Percentiles rank a stretch among this genome's conserved stretches.
phyloP scores from a whole-genome alignment of 2,329 filamentous ascomycete genomes.

The Purpureocillium takamizusanense region DNA sequence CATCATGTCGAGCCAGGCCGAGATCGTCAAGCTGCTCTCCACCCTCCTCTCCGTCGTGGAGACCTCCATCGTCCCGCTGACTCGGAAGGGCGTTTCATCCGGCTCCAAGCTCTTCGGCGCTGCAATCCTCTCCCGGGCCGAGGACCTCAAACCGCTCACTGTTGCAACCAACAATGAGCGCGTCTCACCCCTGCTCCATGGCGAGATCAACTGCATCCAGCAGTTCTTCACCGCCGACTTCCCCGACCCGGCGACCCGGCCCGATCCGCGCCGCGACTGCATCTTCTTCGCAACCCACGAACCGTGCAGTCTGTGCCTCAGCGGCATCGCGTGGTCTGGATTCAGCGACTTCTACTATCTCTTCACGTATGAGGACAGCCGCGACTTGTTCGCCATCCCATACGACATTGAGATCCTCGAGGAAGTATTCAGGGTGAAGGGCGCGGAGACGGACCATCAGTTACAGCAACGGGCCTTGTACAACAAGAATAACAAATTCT shows the following conservation, averaged over 20 bases:
- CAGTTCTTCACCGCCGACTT: slow-evolving; percentile 37
- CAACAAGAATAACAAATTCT: slow-evolving; percentile 48
- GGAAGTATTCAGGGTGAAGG: slow-evolving; percentile 42
- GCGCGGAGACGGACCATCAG: slow-evolving; percentile 26
- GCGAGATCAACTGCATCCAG: slow-evolving; percentile 53
- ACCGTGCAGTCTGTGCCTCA: slow-evolving; percentile 48
- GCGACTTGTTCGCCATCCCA: slow-evolving; percentile 45
- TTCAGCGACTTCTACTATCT: slow-evolving; percentile 49
- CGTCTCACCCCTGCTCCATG: slow-evolving; percentile 45
- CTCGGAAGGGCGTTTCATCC: slow-evolving; percentile 35
- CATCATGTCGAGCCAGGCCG: neutral
- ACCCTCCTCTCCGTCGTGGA: slow-evolving; percentile 34
- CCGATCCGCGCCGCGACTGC: slow-evolving; percentile 33
- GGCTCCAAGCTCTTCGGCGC: slow-evolving; percentile 50
- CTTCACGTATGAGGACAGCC: slow-evolving; percentile 50
- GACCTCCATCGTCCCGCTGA: slow-evolving; percentile 40
- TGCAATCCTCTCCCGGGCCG: slow-evolving; percentile 35
- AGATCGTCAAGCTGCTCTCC: slow-evolving; percentile 18
- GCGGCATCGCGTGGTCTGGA: slow-evolving; percentile 48
- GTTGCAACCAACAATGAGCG: slow-evolving; percentile 48
- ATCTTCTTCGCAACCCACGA: slow-evolving; percentile 51
- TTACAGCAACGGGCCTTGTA: slow-evolving; percentile 35
- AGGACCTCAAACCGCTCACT: slow-evolving; percentile 30
- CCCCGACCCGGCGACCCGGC: slow-evolving; percentile 24
- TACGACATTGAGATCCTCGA: slow-evolving; percentile 50